These are phyloP conservation scores for Schizopora paradoxa DNA, from an alignment of 1,284 basidiomycete species.

Conservation along the genomic window DNA sequence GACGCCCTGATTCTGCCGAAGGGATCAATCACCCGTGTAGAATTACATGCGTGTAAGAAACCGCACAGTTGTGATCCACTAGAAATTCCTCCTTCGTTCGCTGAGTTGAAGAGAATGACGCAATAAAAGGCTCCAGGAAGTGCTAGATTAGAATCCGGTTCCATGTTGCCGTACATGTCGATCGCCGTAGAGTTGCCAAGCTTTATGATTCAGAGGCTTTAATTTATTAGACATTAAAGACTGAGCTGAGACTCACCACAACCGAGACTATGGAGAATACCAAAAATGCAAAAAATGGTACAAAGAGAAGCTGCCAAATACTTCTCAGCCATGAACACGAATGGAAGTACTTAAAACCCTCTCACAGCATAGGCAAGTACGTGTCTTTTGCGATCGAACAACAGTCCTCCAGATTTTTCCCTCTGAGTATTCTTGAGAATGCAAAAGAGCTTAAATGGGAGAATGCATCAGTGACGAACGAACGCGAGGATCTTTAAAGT, in stretches of 20 bases:
- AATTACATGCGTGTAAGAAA: no score
- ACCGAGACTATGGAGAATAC: not conserved
- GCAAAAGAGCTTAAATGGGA: not conserved
- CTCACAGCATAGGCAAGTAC: not conserved
- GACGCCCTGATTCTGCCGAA: slow-evolving; percentile 4
- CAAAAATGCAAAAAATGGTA: not conserved
- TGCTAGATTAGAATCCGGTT: slow-evolving; percentile 13
- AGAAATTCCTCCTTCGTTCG: no score
- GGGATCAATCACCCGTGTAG: not conserved
- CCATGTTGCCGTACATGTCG: not conserved
- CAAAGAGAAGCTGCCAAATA: not conserved
- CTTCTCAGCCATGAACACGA: not conserved
- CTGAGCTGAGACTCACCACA: not conserved
- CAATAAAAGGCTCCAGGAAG: slow-evolving; percentile 16
- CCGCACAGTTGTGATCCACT: no score
- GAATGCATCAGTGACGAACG: not conserved
- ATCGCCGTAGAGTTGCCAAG: not conserved
- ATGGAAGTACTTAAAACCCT: not conserved
- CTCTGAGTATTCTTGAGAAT: not conserved
- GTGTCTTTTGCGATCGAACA: not conserved
- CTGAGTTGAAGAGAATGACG: slow-evolving; percentile 13
- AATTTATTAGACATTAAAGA: no score
- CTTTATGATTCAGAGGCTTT: no score
- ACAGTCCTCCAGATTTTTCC: no score
- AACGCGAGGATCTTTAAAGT: not conserved